Percentiles rank a stretch among this genome's conserved stretches.
phyloP scores from a whole-genome alignment of 164 flowering plant species.

The Liriodendron chinense region DNA sequence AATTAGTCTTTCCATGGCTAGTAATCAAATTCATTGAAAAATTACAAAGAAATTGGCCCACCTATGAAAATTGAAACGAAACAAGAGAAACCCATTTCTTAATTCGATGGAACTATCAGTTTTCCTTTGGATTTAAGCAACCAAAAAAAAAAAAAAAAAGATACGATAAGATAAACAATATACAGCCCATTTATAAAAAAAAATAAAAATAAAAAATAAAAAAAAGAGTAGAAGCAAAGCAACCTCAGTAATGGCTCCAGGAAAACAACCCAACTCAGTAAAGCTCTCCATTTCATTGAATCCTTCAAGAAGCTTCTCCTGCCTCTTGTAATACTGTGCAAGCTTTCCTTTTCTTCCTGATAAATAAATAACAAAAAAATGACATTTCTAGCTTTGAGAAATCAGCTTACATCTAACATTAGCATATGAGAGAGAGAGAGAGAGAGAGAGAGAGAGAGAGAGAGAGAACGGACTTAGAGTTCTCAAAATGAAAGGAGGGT shows the following conservation, averaged over 20 bases:
- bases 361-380: neutral
- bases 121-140: neutral
- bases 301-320: slow-evolving; percentile 75
- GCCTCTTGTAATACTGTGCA: slow-evolving; percentile 76
- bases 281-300: slow-evolving; percentile 77
- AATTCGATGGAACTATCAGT: neutral
- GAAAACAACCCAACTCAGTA: slow-evolving; percentile 45
- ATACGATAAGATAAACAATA: neutral
- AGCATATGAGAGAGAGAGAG: neutral
- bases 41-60: too few relatives aligned
- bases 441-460: neutral
- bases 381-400: neutral
- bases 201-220: too few relatives aligned
- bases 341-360: slow-evolving; percentile 56
- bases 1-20: too few relatives aligned
- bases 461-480: neutral
- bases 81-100: too few relatives aligned
- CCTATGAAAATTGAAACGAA: too few relatives aligned
- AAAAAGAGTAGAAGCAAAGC: neutral
- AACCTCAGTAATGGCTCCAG: slow-evolving; percentile 62
- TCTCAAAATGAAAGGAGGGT: slow-evolving; percentile 1
- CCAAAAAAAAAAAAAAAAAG: too few relatives aligned
- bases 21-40: too few relatives aligned
- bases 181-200: neutral
- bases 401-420: neutral